Conservation (phyloP, 148 eudicot species). For the Cornus kousa region DNA sequence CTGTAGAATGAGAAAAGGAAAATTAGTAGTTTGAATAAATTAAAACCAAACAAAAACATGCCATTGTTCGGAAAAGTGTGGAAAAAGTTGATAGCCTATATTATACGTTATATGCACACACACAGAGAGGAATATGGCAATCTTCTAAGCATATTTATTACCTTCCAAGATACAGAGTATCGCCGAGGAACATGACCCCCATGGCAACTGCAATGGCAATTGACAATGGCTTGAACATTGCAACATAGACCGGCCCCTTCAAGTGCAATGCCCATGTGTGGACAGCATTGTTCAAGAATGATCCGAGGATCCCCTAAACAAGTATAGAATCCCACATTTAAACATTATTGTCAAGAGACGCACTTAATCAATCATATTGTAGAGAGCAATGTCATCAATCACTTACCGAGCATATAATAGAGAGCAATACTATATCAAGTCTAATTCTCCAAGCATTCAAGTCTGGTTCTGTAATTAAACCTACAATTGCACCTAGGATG, state of each 20-base stretch:
- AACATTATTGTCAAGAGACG: neutral
- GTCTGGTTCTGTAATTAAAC: constrained; percentile 40
- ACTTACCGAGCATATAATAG: constrained; percentile 59
- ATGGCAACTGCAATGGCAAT: constrained; percentile 73
- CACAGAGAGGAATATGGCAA: no score
- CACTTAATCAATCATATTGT: neutral
- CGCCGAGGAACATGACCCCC: constrained; percentile 69
- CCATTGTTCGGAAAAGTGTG: no score
- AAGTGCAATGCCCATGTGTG: constrained; percentile 57
- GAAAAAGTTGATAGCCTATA: no score
- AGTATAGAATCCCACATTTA: neutral
- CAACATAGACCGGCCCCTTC: constrained; percentile 65
- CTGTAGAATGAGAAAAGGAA: constrained; percentile 16
- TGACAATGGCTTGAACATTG: constrained; percentile 81
- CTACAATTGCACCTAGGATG: constrained; percentile 40
- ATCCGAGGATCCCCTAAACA: constrained; percentile 46
- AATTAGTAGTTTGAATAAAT: no score
- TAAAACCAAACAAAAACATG: no score
- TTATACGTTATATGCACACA: no score
- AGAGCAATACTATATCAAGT: constrained; percentile 52
- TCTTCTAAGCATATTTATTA: neutral
- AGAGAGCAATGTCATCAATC: neutral
- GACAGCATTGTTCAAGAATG: constrained; percentile 41
- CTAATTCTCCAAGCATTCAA: constrained; percentile 48
- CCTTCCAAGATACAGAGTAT: constrained; percentile 70